Conservation (phyloP, 148 eudicot species). For the Fagopyrum tataricum region DNA sequence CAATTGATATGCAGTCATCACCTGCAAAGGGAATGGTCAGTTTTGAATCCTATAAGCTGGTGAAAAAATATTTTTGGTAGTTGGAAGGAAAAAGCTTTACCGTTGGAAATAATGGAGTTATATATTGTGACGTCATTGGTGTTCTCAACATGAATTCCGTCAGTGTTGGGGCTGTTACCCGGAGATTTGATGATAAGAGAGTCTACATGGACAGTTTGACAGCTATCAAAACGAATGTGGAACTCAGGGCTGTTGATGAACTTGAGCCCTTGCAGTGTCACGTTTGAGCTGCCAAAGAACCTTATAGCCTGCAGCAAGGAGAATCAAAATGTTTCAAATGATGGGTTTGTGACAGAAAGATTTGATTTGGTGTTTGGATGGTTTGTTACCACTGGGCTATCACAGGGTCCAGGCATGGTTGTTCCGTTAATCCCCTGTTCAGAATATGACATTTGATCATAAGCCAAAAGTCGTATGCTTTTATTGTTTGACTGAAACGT, state of each 20-base stretch:
- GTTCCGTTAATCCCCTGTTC: constrained; percentile 57
- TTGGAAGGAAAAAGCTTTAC: constrained; percentile 18
- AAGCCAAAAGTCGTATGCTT: not conserved
- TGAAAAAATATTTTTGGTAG: not conserved
- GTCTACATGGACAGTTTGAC: constrained; percentile 52
- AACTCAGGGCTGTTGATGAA: constrained; percentile 81
- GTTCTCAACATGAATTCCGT: constrained; percentile 92
- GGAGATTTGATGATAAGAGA: constrained; percentile 61
- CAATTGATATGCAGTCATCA: constrained; percentile 92
- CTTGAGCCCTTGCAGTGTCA: constrained; percentile 53
- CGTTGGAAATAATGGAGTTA: constrained; percentile 68
- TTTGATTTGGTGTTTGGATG: not conserved
- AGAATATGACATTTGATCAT: not conserved
- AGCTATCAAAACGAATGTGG: constrained; percentile 70
- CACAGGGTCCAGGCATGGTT: constrained; percentile 67
- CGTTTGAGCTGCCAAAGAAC: constrained; percentile 55
- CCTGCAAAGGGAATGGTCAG: constrained; percentile 26
- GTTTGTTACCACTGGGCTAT: constrained; percentile 79
- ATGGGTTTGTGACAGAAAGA: not conserved
- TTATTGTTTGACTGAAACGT: not conserved
- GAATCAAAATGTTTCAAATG: not conserved
- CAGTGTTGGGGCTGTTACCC: constrained; percentile 72
- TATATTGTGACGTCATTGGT: constrained; percentile 53
- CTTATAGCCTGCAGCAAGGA: constrained; percentile 51
- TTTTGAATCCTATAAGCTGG: not conserved